phyloP scores from a whole-genome alignment of 192 early-diverging fungal species.

The Linnemannia zychae region DNA sequence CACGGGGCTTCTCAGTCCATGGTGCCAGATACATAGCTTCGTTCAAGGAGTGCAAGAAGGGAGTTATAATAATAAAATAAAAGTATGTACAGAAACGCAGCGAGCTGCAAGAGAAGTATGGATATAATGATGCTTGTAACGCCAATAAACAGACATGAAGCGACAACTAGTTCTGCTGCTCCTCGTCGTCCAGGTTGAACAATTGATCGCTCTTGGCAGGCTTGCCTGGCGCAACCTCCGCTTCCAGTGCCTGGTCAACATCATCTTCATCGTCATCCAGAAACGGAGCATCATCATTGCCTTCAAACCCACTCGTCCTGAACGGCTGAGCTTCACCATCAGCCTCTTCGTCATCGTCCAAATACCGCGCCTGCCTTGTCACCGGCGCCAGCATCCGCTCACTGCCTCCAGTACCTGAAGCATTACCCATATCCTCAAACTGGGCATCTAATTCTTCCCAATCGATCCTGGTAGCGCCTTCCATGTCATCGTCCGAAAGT shows the following conservation, averaged over 20 bases:
- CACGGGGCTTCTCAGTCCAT: background rate
- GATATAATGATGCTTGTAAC: background rate
- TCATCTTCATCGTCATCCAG: slow-evolving; percentile 18
- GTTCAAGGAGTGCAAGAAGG: background rate
- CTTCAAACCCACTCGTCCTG: background rate
- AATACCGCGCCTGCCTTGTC: slow-evolving; percentile 6
- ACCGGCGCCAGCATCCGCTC: slow-evolving; percentile 13
- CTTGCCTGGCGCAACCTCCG: background rate
- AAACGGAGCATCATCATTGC: slow-evolving; percentile 1
- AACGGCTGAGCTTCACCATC: background rate
- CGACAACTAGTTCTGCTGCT: slow-evolving; percentile 1
- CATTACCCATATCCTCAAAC: slow-evolving; percentile 1
- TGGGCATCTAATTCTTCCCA: slow-evolving; percentile 49
- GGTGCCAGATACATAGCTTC: background rate
- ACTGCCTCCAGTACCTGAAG: slow-evolving; percentile 17
- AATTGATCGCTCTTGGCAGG: background rate
- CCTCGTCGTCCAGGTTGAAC: slow-evolving; percentile 29
- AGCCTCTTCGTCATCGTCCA: slow-evolving; percentile 27
- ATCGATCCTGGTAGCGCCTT: slow-evolving; percentile 42
- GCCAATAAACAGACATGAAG: background rate
- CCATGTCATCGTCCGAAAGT: slow-evolving; percentile 43
- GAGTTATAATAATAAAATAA: background rate
- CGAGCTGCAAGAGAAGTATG: background rate
- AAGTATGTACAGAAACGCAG: background rate
- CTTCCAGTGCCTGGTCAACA: background rate